These are phyloP conservation scores for Catharanthus roseus DNA, from an alignment of 257 asterid genomes.

Conservation along the genomic window DNA sequence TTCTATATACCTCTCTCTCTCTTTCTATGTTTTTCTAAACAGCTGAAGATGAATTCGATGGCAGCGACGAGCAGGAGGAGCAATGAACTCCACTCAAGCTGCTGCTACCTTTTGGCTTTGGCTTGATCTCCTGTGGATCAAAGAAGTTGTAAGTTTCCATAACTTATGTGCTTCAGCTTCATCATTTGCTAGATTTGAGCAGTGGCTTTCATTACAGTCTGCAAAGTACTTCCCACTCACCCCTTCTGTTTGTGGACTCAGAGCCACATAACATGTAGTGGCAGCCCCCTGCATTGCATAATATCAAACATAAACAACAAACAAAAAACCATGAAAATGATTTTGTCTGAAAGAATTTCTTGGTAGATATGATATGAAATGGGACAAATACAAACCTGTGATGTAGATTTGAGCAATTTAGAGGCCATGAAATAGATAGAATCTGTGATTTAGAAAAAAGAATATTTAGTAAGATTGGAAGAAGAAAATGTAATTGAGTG, in stretches of 20 bases:
- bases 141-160: slow-evolving; percentile 63
- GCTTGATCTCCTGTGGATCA: slow-evolving; percentile 48
- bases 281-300: slow-evolving; percentile 99
- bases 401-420: slow-evolving; percentile 77
- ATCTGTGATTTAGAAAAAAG: slow-evolving; percentile 43
- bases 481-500: not conserved
- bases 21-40: not conserved
- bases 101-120: no score
- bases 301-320: slow-evolving; percentile 17
- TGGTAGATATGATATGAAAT: slow-evolving; percentile 6
- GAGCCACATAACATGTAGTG: slow-evolving; percentile 75
- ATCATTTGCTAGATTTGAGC: slow-evolving; percentile 61
- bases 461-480: no score
- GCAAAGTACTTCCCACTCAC: slow-evolving; percentile 74
- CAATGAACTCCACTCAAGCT: no score
- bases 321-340: slow-evolving; percentile 1
- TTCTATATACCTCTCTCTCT: not conserved
- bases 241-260: slow-evolving; percentile 50
- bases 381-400: slow-evolving; percentile 90
- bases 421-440: slow-evolving; percentile 87
- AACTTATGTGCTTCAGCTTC: slow-evolving; percentile 45
- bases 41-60: slow-evolving; percentile 9
- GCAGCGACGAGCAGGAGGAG: no score
- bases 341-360: not conserved
- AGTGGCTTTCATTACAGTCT: slow-evolving; percentile 74